A percentile compares a stretch with the other conserved stretches of the same genome.
Conservation (phyloP, 306 rosid genomes). For the Arachis stenosperma region DNA sequence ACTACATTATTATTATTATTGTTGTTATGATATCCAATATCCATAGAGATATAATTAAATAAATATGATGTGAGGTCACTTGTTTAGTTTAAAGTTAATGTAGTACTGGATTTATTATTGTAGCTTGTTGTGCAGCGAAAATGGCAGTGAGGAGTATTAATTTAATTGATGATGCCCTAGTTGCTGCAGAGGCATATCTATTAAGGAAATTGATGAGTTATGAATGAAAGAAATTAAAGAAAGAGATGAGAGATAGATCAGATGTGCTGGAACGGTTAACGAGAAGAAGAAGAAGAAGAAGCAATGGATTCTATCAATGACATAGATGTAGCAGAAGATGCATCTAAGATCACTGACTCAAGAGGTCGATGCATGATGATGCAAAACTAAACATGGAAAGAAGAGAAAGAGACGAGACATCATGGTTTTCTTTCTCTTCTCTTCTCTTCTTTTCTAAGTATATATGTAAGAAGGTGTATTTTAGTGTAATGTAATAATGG, state of each 20-base stretch:
- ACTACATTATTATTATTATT: too few relatives aligned
- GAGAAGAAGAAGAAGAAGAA: slow-evolving; percentile 38
- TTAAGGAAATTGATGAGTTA: background rate
- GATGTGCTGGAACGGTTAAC: slow-evolving; percentile 47
- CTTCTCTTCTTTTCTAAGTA: background rate
- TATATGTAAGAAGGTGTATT: slow-evolving; percentile 13
- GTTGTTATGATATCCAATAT: too few relatives aligned
- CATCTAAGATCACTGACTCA: slow-evolving; percentile 22
- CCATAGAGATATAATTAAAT: background rate
- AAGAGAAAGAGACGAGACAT: slow-evolving; percentile 2
- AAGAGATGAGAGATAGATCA: background rate
- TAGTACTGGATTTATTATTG: slow-evolving; percentile 36
- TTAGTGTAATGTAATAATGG: slow-evolving; percentile 55
- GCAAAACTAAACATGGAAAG: slow-evolving; percentile 45
- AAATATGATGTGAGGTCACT: slow-evolving; percentile 27
- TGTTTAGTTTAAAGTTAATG: slow-evolving; percentile 16
- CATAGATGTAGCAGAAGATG: background rate
- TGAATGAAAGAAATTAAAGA: slow-evolving; percentile 26
- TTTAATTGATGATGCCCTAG: slow-evolving; percentile 29
- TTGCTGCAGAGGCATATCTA: slow-evolving; percentile 29
- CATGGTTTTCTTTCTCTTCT: slow-evolving; percentile 24
- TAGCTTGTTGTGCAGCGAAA: slow-evolving; percentile 42
- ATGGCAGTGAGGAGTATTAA: slow-evolving; percentile 35
- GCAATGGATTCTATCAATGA: slow-evolving; percentile 36
- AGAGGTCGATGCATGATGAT: slow-evolving; percentile 15